phyloP scores from a whole-genome alignment of 176 grass and related monocot genomes.

The Cocos nucifera region DNA sequence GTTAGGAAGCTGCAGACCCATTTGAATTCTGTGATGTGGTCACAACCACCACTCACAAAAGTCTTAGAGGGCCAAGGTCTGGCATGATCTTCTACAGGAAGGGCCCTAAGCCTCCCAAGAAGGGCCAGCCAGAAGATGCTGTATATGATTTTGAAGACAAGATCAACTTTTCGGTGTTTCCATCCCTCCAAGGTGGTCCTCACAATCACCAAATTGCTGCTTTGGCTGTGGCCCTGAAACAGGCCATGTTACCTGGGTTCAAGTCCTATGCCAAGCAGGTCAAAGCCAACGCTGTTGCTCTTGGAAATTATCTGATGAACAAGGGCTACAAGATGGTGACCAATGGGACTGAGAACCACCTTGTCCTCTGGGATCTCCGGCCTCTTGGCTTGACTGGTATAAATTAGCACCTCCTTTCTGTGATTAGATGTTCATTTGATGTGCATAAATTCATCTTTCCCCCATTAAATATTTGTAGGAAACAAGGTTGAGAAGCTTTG shows the following conservation, averaged over 20 bases:
- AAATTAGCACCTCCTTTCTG: not conserved
- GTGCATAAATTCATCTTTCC: not conserved
- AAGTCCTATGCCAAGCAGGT: conserved; percentile 94
- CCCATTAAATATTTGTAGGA: conserved; percentile 28
- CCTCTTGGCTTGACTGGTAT: conserved; percentile 96
- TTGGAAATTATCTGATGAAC: conserved; percentile 92
- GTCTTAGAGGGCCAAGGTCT: conserved; percentile 78
- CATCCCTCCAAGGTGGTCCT: conserved; percentile 96
- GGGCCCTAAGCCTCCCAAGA: conserved; percentile 92
- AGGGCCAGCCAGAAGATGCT: conserved; percentile 89
- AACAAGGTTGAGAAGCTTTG: conserved; percentile 98
- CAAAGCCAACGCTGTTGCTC: conserved; percentile 81
- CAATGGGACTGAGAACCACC: conserved; percentile 95
- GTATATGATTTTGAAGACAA: conserved; percentile 92
- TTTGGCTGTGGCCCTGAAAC: conserved; percentile 82
- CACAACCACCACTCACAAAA: conserved; percentile 95
- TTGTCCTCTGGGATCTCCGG: conserved; percentile 98
- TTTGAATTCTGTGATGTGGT: conserved; percentile 93
- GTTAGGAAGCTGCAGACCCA: conserved; percentile 97
- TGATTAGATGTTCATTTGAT: not conserved
- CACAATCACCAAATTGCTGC: conserved; percentile 99
- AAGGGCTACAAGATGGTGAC: conserved; percentile 99
- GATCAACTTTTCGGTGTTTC: conserved; percentile 90
- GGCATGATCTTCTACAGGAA: conserved; percentile 99
- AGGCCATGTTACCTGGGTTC: conserved; percentile 69